phyloP scores from a whole-genome alignment of 1,284 basidiomycete species.

The Mycosarcoma mackinlayi region DNA sequence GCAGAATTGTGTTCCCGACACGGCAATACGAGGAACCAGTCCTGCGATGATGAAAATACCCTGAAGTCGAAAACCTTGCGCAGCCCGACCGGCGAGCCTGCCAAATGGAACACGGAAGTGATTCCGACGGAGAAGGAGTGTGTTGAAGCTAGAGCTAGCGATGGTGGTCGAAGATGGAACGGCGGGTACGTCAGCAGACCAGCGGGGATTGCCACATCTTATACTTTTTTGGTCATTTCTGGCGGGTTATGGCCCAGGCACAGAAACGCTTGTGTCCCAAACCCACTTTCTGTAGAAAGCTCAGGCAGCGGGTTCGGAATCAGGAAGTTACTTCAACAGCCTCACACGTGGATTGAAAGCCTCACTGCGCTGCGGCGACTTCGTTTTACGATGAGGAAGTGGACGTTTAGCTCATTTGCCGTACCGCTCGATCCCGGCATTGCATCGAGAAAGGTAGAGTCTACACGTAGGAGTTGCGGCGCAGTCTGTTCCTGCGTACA shows the following conservation, averaged over 20 bases:
- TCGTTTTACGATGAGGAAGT: too few relatives aligned
- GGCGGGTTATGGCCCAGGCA: conserved; percentile 13
- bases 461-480: conserved; percentile 9
- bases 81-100: conserved; percentile 30
- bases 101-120: background rate
- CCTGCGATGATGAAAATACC: background rate
- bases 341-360: conserved; percentile 8
- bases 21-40: conserved; percentile 5
- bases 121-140: background rate
- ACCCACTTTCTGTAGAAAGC: background rate
- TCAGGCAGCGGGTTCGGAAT: background rate
- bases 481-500: conserved; percentile 3
- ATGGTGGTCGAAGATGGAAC: background rate
- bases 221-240: conserved; percentile 8
- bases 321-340: conserved; percentile 28
- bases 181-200: background rate
- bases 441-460: conserved; percentile 3
- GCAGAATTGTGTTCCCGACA: conserved; percentile 8
- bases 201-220: background rate
- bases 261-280: background rate
- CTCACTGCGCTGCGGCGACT: background rate
- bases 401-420: background rate
- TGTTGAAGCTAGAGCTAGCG: background rate
- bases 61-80: background rate
- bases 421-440: conserved; percentile 1